A percentile compares a stretch with the other conserved stretches of the same genome.
These are phyloP conservation scores for Ambrosia artemisiifolia DNA, from an alignment of 129 eudicot species.

Conservation along the genomic window DNA sequence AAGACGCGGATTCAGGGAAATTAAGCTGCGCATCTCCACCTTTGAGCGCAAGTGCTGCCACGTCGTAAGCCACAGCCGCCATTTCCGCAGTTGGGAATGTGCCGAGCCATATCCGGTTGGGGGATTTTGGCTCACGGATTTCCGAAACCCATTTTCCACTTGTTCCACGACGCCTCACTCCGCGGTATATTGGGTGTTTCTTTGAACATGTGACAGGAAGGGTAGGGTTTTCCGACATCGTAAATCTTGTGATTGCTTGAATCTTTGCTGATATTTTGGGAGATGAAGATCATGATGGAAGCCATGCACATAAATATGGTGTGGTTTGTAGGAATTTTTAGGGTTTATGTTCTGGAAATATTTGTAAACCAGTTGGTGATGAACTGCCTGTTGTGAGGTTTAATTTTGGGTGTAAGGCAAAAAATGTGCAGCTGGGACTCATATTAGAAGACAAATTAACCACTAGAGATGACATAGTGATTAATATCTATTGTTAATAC, in stretches of 20 bases:
- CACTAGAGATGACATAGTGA: constrained; percentile 10
- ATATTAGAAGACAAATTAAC: constrained; percentile 2
- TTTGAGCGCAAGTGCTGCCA: constrained; percentile 47
- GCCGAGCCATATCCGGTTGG: constrained; percentile 50
- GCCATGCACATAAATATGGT: constrained; percentile 29
- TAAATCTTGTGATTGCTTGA: constrained; percentile 2
- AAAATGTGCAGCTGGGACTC: constrained; percentile 17
- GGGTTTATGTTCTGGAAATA: constrained; percentile 3
- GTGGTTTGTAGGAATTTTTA: constrained; percentile 3
- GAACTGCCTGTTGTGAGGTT: constrained; percentile 32
- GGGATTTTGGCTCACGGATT: constrained; percentile 48
- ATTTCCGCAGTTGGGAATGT: constrained; percentile 45
- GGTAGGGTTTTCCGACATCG: neutral
- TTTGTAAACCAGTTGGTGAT: constrained; percentile 31
- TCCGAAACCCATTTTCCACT: constrained; percentile 50
- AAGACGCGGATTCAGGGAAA: constrained; percentile 35
- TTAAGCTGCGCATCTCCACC: constrained; percentile 39
- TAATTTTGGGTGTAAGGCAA: constrained; percentile 34
- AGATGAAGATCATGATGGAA: constrained; percentile 16
- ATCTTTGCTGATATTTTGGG: neutral
- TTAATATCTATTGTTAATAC: neutral
- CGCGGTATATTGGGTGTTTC: constrained; percentile 36
- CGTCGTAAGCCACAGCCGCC: constrained; percentile 52
- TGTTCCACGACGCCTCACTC: constrained; percentile 38
- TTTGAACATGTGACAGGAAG: constrained; percentile 13